Evolutionary conservation across 2,329 filamentous ascomycete species (phyloP).

Genomic region (Teratosphaeriaceae sp.): DNA sequence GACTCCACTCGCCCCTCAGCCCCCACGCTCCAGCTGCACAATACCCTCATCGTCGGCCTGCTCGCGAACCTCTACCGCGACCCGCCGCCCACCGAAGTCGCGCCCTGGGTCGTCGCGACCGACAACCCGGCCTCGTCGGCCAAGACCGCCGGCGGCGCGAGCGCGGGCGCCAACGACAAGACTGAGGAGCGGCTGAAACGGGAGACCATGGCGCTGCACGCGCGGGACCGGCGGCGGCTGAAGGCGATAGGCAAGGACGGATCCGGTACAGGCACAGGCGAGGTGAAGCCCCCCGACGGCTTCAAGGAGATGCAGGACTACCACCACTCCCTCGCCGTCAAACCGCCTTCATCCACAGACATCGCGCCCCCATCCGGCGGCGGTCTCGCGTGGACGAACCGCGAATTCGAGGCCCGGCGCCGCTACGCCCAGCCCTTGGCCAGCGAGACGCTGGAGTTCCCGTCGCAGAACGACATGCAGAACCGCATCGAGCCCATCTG

Average conservation of each 20-base stretch:
- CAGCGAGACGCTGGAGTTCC: constrained; percentile 57
- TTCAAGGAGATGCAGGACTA: constrained; percentile 23
- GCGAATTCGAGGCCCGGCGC: constrained; percentile 60
- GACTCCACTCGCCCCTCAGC: constrained; percentile 14
- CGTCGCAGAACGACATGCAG: constrained; percentile 50
- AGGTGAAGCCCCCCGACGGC: constrained; percentile 17
- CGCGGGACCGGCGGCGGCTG: constrained; percentile 51
- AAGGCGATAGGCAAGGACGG: constrained; percentile 23
- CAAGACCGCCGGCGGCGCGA: constrained; percentile 33
- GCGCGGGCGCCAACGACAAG: constrained; percentile 51
- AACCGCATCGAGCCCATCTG: constrained; percentile 58
- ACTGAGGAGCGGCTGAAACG: constrained; percentile 57
- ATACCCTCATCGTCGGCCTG: constrained; percentile 53
- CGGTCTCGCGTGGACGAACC: constrained; percentile 38
- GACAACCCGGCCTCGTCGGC: constrained; percentile 72
- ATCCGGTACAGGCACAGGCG: constrained; percentile 6
- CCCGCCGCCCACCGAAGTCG: constrained; percentile 52
- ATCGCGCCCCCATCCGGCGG: constrained; percentile 17
- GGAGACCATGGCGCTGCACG: constrained; percentile 57
- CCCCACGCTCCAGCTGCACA: constrained; percentile 48
- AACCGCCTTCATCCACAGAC: constrained; percentile 12
- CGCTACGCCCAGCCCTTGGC: constrained; percentile 57
- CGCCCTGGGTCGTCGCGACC: constrained; percentile 58
- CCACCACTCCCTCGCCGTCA: constrained; percentile 22
- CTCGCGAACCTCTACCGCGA: constrained; percentile 55